Base-by-base conservation (phyloP, 1,139 yeast genomes). In the Chernovozyma aurita region DNA sequence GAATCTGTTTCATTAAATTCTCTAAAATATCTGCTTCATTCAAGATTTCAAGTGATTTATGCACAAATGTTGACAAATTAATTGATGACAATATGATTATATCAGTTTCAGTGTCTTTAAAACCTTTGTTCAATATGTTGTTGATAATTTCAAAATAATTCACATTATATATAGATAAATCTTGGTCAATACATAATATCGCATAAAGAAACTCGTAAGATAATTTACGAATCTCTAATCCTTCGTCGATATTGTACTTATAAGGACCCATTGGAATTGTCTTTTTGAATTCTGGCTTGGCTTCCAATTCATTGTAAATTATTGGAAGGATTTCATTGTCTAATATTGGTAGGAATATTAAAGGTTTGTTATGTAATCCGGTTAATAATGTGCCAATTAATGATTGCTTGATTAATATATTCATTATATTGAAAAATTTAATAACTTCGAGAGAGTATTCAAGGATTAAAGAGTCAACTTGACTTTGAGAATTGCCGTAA, bases 261-360 rank as follows among this genome's bases (percentile, higher is more conserved):
- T 84, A 85, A 0, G 95, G 95, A 0, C 96, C 96, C 80, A 87
- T 85, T 32, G 82, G 85, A 28, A 86, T 81, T 11, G 71, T 63
- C 39, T 80, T 80, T 35, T 84, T 76, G 48, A 79, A 80, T 35
- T 72, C 71, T 20, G 68, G 69, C 44, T 75, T 76, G 2, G 82
- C 67, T 13, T 60, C 61, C 28, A 86, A 67, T 49, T 84, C 88
- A 14, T 63, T 65, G 46, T 71, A 73, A 4, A 85, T 59, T 2
- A 60, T 53, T 0, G 83, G 79, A 29, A 83, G 55, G 57, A 90
- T 85, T 48, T 85, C 92, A 40, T 78, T 76, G 48, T 85, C 83
- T 42, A 85, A 64, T 15, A 70, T 43, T 56, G 80, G 59, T 70
- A 85, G 50, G 71, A 71, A 41, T 55, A 56, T 39, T 63, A 64